Evolutionary conservation across 1,284 basidiomycete genomes (phyloP).

Genomic region (Puccinia polysora): DNA sequence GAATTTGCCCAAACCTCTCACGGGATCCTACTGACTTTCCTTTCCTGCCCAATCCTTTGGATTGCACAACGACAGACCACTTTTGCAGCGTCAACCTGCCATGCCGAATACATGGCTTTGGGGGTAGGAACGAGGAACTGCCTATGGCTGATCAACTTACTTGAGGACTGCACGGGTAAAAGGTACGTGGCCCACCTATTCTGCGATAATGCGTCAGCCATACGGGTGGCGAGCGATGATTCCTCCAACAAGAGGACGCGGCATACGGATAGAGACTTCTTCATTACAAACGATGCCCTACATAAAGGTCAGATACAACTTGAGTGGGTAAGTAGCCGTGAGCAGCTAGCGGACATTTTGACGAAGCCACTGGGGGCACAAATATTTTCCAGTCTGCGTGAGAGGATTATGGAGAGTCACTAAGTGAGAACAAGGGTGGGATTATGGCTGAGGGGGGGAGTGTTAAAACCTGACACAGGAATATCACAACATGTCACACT

Average conservation of each 20-base stretch:
- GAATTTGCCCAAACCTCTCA: not conserved
- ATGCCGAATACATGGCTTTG: slow-evolving; percentile 30
- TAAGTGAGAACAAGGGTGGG: too few species aligned
- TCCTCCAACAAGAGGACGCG: slow-evolving; percentile 16
- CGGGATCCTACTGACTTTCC: not conserved
- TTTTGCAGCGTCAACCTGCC: slow-evolving; percentile 11
- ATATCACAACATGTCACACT: too few species aligned
- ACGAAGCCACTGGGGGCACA: not conserved
- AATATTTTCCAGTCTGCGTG: not conserved
- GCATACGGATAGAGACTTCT: slow-evolving; percentile 26
- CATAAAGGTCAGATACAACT: slow-evolving; percentile 12
- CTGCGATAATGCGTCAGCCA: slow-evolving; percentile 3
- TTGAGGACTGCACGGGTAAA: not conserved
- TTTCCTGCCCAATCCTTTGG: slow-evolving; percentile 1
- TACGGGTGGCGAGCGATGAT: not conserved
- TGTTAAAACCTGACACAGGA: too few species aligned
- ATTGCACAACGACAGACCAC: not conserved
- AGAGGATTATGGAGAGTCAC: not conserved
- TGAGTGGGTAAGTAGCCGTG: not conserved
- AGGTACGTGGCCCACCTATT: not conserved
- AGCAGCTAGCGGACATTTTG: slow-evolving; percentile 14
- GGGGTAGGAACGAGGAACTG: not conserved
- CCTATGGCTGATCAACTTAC: slow-evolving; percentile 6
- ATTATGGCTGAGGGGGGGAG: too few species aligned
- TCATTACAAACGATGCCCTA: not conserved